Evolutionary conservation across 2,329 filamentous ascomycete genomes (phyloP), one percentile per base, ranked within the genome.

Genomic region (Furcasterigmium sp.): DNA sequence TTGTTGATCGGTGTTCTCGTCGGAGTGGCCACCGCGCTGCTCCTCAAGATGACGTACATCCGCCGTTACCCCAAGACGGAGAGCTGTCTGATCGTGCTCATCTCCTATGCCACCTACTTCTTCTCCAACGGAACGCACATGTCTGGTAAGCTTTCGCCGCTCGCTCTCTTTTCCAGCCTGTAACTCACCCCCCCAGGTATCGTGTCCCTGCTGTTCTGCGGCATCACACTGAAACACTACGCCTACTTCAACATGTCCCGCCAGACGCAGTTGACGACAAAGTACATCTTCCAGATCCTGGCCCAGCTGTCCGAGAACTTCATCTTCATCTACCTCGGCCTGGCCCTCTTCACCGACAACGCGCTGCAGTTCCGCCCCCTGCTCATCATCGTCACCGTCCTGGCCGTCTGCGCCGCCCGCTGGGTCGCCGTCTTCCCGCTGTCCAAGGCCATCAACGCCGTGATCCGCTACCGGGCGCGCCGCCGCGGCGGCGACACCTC

Each of bases 201-300:
- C 56, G 93, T 98, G 53, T 95, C 93, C 19, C 73, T 98, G 46
- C 75, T 98, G 2, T 98, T 98, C 72, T 98, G 93, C 64, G 93
- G 93, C 43, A 98, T 98, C 54, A 97, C 93, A 10, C 73, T 98
- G 50, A 98, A 98, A 67, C 93, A 98, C 62, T 98, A 98, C 59
- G 93, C 93, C 49, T 98, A 98, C 69, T 96, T 97, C 75, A 98
- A 98, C 71, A 98, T 98, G 93, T 98, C 93, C 23, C 84, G 93
- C 39, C 84, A 93, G 49, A 97, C 93, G 2, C 93, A 98, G 62
- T 82, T 98, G 50, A 95, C 93, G 14, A 98, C 93, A 41, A 98
- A 98, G 64, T 98, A 95, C 67, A 78, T 96, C 45, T 98, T 98
- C 69, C 89, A 95, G 62, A 84, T 95, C 49, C 84, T 94, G 54